Conservation (phyloP, 768 basidiomycete genomes). For the Leccinum barrowsii region DNA sequence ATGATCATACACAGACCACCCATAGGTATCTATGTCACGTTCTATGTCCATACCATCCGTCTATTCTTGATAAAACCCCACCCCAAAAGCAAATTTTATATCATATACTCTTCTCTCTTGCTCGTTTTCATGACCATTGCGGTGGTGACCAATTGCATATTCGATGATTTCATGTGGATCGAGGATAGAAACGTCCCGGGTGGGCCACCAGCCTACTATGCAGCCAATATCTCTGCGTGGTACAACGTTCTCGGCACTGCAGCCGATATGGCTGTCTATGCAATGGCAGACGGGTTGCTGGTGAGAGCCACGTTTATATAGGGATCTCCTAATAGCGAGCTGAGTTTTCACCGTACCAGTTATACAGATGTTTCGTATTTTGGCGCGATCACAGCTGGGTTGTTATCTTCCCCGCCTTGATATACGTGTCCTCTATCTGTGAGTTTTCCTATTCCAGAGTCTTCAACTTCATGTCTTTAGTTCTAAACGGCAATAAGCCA, state of each 20-base stretch:
- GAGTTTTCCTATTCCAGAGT: neutral
- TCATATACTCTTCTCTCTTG: neutral
- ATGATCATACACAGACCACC: neutral
- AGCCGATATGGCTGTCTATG: neutral
- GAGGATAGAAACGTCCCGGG: neutral
- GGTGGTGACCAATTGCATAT: neutral
- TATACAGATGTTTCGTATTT: neutral
- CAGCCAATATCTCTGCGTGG: neutral
- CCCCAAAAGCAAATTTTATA: neutral
- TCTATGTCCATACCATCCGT: neutral
- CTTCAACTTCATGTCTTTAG: neutral
- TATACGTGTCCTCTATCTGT: neutral
- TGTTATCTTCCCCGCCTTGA: neutral
- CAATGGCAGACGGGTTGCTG: neutral
- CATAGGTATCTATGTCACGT: neutral
- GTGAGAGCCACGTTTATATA: neutral
- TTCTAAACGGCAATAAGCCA: neutral
- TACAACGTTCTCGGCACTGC: neutral
- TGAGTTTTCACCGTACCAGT: neutral
- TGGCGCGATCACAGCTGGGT: neutral
- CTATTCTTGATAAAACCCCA: neutral
- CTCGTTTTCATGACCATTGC: neutral
- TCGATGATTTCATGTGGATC: neutral
- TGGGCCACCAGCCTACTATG: neutral
- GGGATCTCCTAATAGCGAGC: neutral